phyloP scores from a whole-genome alignment of 805 yeast species.

The Candida nitratophila region DNA sequence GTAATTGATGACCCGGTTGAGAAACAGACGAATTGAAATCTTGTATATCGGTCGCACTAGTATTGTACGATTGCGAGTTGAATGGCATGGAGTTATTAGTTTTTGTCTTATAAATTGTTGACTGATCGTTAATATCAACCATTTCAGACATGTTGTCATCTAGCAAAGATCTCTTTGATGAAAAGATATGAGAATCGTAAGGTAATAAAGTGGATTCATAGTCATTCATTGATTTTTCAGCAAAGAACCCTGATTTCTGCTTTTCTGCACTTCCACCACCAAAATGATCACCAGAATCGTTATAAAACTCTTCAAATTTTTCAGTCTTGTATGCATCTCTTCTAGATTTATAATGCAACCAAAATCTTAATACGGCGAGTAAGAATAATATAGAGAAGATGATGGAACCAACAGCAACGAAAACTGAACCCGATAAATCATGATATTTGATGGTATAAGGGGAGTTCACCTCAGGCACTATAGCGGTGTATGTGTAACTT shows the following conservation, averaged over 20 bases:
- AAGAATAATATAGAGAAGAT: conserved; percentile 18
- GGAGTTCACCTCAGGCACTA: conserved; percentile 15
- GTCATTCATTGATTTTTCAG: neutral
- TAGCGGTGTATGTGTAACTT: conserved; percentile 12
- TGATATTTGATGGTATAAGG: conserved; percentile 25
- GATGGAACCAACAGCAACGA: conserved; percentile 34
- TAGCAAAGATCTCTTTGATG: neutral
- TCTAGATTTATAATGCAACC: conserved; percentile 20
- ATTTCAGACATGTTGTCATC: neutral
- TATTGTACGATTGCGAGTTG: neutral
- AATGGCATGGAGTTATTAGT: neutral
- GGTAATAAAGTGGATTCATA: neutral
- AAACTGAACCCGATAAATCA: conserved; percentile 32
- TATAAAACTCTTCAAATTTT: conserved; percentile 13
- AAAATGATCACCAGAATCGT: conserved; percentile 6
- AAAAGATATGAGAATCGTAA: neutral
- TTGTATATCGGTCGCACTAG: neutral
- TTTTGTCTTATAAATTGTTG: neutral
- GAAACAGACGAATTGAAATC: conserved; percentile 5
- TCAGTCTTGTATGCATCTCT: conserved; percentile 10
- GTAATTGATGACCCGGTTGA: conserved; percentile 16
- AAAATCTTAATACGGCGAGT: conserved; percentile 15
- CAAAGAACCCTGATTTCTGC: neutral
- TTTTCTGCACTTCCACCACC: neutral
- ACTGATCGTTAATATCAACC: neutral